Base-by-base conservation (phyloP, 345 rosid species). In the Noccaea caerulescens region DNA sequence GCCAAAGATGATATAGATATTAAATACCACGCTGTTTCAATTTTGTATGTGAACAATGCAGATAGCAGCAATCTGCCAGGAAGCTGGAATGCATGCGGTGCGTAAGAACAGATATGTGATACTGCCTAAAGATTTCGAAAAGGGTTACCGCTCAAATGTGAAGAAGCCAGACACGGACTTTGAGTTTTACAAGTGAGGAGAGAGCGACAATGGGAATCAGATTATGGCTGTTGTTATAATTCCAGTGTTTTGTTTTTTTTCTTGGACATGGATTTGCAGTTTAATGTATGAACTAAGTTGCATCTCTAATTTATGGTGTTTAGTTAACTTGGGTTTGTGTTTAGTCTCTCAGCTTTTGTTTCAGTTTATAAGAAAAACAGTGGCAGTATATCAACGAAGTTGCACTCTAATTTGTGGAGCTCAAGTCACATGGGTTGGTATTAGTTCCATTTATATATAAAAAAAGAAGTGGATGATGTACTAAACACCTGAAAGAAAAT, bases 31-130 rank as follows among this genome's bases (percentile, higher is more conserved):
- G 30, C 63, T 36, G n/a, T 27, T 62, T 30, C n/a, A 1, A 4
- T 63, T 2, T 36, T 54, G 5, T 30, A 44, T 46, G 30, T 63
- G 65, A 38, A 50, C 49, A 59, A 16, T 20, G 42, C 88, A 94
- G 99, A 94, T 94, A 72, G 77, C 97, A 41, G 99, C 99, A 12
- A 94, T 94, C 59, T 94, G 99, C 64, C 99, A 94, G 77, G 99
- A 94, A 82, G 99, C 99, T 39, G 99, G 99, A 53, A 94, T 94
- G 99, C 99, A 94, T 38, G 99, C 99, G 2, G 99, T 94, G 8
- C 82, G 99, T 27, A 94, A 94, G 86, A 94, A 94, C 84, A 86
- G 99, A 69, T 94, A 94, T 32, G 97, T 94, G 56, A 94, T 94
- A 41, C 85, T 91, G 43, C 97, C 99, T 0, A 94, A 94, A 80